phyloP scores from a whole-genome alignment of 495 filamentous ascomycete species.

The Penicillium fimorum region DNA sequence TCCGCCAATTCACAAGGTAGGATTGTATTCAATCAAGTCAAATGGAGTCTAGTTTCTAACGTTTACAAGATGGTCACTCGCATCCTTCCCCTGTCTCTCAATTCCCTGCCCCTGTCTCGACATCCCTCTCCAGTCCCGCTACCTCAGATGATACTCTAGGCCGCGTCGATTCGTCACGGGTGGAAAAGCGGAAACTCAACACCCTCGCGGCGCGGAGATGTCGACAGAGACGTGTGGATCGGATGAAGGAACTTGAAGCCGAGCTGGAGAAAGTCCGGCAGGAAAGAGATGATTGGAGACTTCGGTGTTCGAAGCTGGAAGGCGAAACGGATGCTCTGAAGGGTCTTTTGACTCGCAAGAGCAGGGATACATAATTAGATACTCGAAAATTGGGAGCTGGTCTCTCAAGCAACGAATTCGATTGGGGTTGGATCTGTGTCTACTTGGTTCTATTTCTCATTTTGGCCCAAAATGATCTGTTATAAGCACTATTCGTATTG shows the following conservation, averaged over 20 bases:
- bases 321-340: slow-evolving; percentile 53
- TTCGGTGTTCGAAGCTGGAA: slow-evolving; percentile 61
- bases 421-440: background rate
- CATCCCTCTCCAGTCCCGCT: slow-evolving; percentile 24
- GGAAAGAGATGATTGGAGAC: slow-evolving; percentile 64
- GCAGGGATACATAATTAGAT: slow-evolving; percentile 16
- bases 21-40: background rate
- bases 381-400: slow-evolving; percentile 15
- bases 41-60: background rate
- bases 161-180: slow-evolving; percentile 29
- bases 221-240: slow-evolving; percentile 66
- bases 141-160: slow-evolving; percentile 21
- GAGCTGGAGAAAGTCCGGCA: slow-evolving; percentile 57
- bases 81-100: slow-evolving; percentile 27
- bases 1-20: slow-evolving; percentile 28
- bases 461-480: background rate
- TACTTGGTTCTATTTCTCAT: background rate
- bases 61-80: slow-evolving; percentile 17
- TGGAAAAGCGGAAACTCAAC: slow-evolving; percentile 62
- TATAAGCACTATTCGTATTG: background rate
- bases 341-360: slow-evolving; percentile 30
- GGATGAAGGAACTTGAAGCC: slow-evolving; percentile 60
- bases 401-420: slow-evolving; percentile 11
- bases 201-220: slow-evolving; percentile 70
- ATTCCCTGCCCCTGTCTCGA: slow-evolving; percentile 16